phyloP scores from a whole-genome alignment of 1,284 basidiomycete species.

The Marasmius tenuissimus region DNA sequence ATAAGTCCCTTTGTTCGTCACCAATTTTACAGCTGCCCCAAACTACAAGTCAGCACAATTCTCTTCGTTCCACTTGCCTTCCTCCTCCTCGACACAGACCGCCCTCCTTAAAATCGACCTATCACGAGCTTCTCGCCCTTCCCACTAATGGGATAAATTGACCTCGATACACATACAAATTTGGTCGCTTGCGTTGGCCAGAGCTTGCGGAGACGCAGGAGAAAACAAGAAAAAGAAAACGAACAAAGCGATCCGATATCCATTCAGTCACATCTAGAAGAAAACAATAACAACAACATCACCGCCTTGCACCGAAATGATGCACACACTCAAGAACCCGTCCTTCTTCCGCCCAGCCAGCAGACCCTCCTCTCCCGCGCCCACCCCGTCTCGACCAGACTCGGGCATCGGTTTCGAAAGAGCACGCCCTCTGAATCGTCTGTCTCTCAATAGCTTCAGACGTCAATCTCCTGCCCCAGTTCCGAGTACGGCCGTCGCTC shows the following conservation, averaged over 20 bases:
- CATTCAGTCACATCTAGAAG: neutral
- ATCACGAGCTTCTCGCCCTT: constrained; percentile 20
- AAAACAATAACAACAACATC: neutral
- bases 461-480: constrained; percentile 45
- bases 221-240: constrained; percentile 1
- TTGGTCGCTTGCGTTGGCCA: constrained; percentile 32
- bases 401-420: constrained; percentile 41
- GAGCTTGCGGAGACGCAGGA: constrained; percentile 17
- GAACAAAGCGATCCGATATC: neutral
- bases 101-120: constrained; percentile 61
- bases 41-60: constrained; percentile 55
- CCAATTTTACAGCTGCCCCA: constrained; percentile 30
- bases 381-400: constrained; percentile 36
- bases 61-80: constrained; percentile 62
- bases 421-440: constrained; percentile 52
- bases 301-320: constrained; percentile 27
- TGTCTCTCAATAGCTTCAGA: constrained; percentile 58
- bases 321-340: constrained; percentile 67
- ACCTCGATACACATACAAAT: constrained; percentile 30
- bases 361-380: constrained; percentile 56
- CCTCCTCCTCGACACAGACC: constrained; percentile 66
- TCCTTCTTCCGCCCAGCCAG: constrained; percentile 64
- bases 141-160: constrained; percentile 67
- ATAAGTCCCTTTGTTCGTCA: neutral
- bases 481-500: constrained; percentile 33